A percentile compares a stretch with the other conserved stretches of the same genome.
phyloP scores from a whole-genome alignment of 2,329 filamentous ascomycete species.

The Thielaviopsis ethacetica region DNA sequence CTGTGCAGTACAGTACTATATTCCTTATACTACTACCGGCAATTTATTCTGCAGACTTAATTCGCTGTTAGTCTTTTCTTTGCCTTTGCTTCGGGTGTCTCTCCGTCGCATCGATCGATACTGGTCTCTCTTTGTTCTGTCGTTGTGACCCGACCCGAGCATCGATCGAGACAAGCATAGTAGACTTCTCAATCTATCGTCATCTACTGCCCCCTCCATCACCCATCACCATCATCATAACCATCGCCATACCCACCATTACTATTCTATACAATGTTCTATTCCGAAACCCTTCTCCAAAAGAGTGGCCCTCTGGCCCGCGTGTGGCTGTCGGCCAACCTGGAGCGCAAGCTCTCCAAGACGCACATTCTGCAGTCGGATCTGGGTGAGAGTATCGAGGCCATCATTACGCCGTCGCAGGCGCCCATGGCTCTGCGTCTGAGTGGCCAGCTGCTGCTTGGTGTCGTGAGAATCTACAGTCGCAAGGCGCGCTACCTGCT shows the following conservation, averaged over 20 bases:
- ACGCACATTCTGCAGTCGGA: conserved; percentile 89
- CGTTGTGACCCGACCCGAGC: neutral
- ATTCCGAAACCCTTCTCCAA: conserved; percentile 85
- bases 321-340: conserved; percentile 94
- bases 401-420: conserved; percentile 84
- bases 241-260: neutral
- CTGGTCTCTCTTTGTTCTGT: neutral
- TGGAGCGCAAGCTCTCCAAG: conserved; percentile 97
- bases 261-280: conserved; percentile 58
- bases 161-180: neutral
- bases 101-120: neutral
- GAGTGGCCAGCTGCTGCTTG: conserved; percentile 83
- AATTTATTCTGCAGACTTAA: neutral
- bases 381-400: conserved; percentile 84
- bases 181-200: neutral
- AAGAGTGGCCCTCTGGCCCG: conserved; percentile 95
- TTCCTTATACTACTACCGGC: neutral
- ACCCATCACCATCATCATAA: neutral
- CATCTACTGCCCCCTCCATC: neutral
- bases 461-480: conserved; percentile 95
- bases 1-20: neutral
- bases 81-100: neutral
- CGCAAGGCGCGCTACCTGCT: conserved; percentile 90
- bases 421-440: conserved; percentile 89
- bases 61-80: neutral